Base-by-base conservation (phyloP, 2,329 filamentous ascomycete genomes). In the Trichoderma koningiopsis region DNA sequence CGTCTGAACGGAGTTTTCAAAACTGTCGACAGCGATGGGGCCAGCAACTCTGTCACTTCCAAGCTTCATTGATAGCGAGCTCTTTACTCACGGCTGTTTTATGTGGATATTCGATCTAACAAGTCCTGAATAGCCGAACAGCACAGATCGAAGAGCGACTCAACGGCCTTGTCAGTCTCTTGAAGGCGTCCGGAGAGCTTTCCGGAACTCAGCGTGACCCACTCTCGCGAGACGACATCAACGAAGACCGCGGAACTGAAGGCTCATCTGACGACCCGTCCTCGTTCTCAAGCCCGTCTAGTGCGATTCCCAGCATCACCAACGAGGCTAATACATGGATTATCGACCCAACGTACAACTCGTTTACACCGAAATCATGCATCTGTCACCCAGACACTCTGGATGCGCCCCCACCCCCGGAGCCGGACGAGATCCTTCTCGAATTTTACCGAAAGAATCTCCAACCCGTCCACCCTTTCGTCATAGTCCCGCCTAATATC, bases 81-180 rank as follows among this genome's bases (percentile, higher is more conserved):
- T 10, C 29, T n/a, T 27, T 6, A n/a, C 16, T 43, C 7, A 3
- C 19, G 40, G 40, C 40, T 43, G 19, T 19, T n/a, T 4, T 43
- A 13, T 8, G 7, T 47, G 35, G 24, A 58, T 58, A 24, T 29
- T 31, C 14, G 27, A 49, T 67, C 63, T 67, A 67, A 67, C 55
- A 59, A 6, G n/a, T 33, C 19, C 22, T 49, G 27, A 35, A 27
- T 68, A 86, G 84, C 16, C 81, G 79, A 73, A 86, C 84, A 3
- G 81, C 82, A 0, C 83, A 85, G 68, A 81, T 86, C 16, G 84
- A 86, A 70, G 81, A 85, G 68, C 80, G 82, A 7, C 75, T 86
- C 8, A 84, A 86, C 70, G 83, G 82, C 22, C 78, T 86, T 1
- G 81, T 86, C 27, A 82, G 83, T 62, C 77, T 85, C 0, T 77